A percentile compares a stretch with the other conserved stretches of the same genome.
phyloP scores from a whole-genome alignment of 306 rosid species.

The Castanea crenata region DNA sequence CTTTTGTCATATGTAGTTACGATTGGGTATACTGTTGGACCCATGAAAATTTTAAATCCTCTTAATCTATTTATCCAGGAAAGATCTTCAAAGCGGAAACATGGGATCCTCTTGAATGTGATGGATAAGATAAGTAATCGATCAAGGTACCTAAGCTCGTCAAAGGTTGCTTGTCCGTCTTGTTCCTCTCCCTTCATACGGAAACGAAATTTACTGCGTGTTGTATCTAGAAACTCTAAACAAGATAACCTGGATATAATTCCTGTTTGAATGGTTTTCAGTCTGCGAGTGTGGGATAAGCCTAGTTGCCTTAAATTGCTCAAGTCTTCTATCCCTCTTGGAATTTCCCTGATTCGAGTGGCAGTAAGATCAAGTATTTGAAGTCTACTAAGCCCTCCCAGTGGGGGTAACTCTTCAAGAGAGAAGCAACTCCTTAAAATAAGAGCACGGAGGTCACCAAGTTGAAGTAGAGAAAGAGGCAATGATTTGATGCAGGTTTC shows the following conservation, averaged over 20 bases:
- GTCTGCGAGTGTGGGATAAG: constrained; percentile 16
- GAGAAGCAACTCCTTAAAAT: background rate
- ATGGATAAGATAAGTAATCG: background rate
- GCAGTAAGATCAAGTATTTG: constrained; percentile 10
- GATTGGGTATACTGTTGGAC: background rate
- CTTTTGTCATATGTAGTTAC: background rate
- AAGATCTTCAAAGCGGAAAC: background rate
- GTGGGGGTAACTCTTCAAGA: constrained; percentile 11
- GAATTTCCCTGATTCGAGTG: constrained; percentile 15
- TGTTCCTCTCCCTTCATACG: background rate
- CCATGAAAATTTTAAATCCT: background rate
- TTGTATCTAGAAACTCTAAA: constrained; percentile 21
- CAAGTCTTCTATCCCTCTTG: constrained; percentile 14
- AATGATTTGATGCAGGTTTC: background rate
- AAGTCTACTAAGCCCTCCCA: constrained; percentile 16
- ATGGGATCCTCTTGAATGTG: constrained; percentile 10
- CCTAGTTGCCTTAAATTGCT: constrained; percentile 17
- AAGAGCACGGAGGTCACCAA: constrained; percentile 12
- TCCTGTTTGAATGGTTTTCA: constrained; percentile 9
- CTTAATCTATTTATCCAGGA: constrained; percentile 9
- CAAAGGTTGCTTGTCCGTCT: background rate
- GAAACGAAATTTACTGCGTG: background rate
- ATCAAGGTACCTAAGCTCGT: constrained; percentile 17
- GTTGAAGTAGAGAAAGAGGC: constrained; percentile 11
- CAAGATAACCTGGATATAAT: constrained; percentile 12